Evolutionary conservation across 495 filamentous ascomycete species (phyloP).

Genomic region (Endocarpon pusillum): DNA sequence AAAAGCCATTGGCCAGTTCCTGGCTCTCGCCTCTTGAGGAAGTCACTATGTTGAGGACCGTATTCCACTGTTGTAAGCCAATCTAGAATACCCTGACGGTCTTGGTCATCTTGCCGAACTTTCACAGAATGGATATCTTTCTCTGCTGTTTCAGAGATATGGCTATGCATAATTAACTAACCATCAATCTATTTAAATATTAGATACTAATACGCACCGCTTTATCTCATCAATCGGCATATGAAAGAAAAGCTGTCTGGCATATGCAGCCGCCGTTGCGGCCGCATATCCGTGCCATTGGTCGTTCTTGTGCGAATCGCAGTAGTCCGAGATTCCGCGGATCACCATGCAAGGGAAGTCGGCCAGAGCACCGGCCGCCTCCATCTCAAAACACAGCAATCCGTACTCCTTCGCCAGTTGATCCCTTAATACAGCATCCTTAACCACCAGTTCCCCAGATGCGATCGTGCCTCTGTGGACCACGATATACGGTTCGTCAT

Average conservation of each 20-base stretch:
- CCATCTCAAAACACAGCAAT: constrained; percentile 30
- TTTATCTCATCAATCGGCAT: constrained; percentile 3
- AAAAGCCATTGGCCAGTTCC: constrained; percentile 28
- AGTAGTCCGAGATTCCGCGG: constrained; percentile 25
- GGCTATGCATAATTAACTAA: constrained; percentile 1
- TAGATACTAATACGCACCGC: neutral
- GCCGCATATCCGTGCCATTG: constrained; percentile 24
- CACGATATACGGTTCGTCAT: constrained; percentile 5
- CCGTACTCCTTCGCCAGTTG: constrained; percentile 5
- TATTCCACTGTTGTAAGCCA: constrained; percentile 2
- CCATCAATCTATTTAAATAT: neutral
- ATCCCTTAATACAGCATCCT: constrained; percentile 13
- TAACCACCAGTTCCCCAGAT: constrained; percentile 18
- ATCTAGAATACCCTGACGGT: constrained; percentile 1
- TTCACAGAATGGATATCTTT: too few relatives aligned
- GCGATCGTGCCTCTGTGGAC: constrained; percentile 23
- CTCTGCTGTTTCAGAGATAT: neutral
- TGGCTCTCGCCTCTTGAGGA: constrained; percentile 18
- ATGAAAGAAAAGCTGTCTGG: constrained; percentile 14
- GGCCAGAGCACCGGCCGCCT: constrained; percentile 25
- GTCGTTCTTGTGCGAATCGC: constrained; percentile 24
- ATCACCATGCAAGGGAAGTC: constrained; percentile 20
- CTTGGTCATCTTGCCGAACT: neutral
- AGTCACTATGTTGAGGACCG: neutral
- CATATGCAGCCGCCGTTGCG: constrained; percentile 20